Base-by-base conservation (phyloP, 352 stramenopile species). In the Elongisporangium anandrum region DNA sequence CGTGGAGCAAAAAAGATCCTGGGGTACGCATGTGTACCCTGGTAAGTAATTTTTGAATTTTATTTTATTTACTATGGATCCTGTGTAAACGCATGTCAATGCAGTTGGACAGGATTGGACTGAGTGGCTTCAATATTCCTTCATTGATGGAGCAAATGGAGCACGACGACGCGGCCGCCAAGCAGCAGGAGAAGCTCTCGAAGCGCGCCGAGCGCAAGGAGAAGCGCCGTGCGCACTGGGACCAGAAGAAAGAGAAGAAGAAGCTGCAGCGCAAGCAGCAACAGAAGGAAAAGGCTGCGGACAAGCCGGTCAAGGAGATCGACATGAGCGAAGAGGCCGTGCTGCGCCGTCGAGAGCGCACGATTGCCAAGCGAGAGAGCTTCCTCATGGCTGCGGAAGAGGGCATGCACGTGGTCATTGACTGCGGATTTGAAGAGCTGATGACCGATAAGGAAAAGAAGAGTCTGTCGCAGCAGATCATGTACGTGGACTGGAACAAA, bases 401-500 rank as follows among this genome's bases (percentile, higher is more conserved):
- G 70, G 84, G 85, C 20, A 54, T 79, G 16, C 82, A 79, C 45
- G 76, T 97, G 10, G 84, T 97, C n/a, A 90, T 98, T 49, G 96
- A 99, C 70, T 98, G 94, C 59, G 86, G 81, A 16, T 98, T 98
- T 71, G 92, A 98, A 63, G 68, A 97, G 21, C 61, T 89, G n/a
- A 98, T 98, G 92, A 94, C 73, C 2, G 68, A 79, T 24, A 96
- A 95, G 57, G 95, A 98, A 69, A 90, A 95, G 61, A 98, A 96
- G 63, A 97, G 85, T 65, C 75, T 99, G 15, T 87, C 81, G 10
- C 88, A 96, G 65, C 96, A 99, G 70, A 92, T 98, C 57, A 95
- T 97, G 81, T 98, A 83, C 70, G 89, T 63, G 20, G 2, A 48
- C 8, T 52, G 7, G 10, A 61, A 8, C 65, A 57, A 17, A 56